Base-by-base conservation (phyloP, 768 basidiomycete genomes). In the Mycena amicta region DNA sequence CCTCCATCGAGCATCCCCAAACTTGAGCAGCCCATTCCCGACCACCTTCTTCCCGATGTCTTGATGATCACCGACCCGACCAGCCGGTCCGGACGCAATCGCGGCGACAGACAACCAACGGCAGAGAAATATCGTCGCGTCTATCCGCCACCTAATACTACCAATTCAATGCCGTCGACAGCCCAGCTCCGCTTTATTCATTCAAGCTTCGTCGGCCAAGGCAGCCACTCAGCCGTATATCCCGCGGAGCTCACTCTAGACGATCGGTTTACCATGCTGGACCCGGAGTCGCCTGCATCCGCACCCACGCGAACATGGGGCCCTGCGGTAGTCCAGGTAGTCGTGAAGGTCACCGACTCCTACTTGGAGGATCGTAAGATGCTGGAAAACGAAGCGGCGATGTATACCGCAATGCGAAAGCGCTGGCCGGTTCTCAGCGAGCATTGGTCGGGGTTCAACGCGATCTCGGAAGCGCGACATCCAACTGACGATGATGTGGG, bases 21-120 rank as follows among this genome's bases (percentile, higher is more conserved):
- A 53, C 52, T 59, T 18, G 57, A 59, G 28, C 57, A 59, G 18
- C 57, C 39, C 43, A 59, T 59, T 22, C 27, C 52, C 16, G 6
- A 1, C 11, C 18, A 53, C 40, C 52, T 53, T 39, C 57, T 59
- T 2, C 57, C 52, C 30, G 57, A 52, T 25, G 39, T 47, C 16
- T 43, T 58, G 1, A 12, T 52, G 2, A 51, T 58, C 2, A 11
- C 33, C 3, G 52, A 58, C 27, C 13, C 20, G 8, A 3, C 11
- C 28, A 40, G 43, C 25, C 52, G 31, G 16, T 31, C 43, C 26
- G 15, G 26, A 4, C 46, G 41, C 25, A 25, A 25, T 5, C 23
- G 30, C n/a, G 16, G 23, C 30, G 50, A 25, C 18, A 20, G 45
- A 3, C 23, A 28, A 23, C n/a, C 28, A 1, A 13, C 11, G 18